Conservation (phyloP, 1,284 basidiomycete species). For the Mixia osmundae region DNA sequence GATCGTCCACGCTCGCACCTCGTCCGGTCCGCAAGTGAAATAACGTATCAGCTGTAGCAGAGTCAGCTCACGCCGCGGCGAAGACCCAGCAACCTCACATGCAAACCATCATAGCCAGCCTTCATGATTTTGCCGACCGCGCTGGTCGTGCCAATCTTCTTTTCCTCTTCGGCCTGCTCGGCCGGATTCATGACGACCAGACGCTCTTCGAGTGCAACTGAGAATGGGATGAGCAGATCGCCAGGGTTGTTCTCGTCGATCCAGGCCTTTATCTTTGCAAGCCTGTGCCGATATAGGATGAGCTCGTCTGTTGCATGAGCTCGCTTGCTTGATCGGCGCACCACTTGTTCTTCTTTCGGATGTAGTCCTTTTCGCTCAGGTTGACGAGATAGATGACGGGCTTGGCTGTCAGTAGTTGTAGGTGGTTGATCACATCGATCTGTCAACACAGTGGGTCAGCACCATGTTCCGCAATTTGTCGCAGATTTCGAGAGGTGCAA, state of each 20-base stretch:
- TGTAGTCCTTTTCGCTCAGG: slow-evolving; percentile 80
- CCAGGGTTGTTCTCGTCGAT: slow-evolving; percentile 94
- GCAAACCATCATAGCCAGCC: slow-evolving; percentile 61
- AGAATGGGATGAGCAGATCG: slow-evolving; percentile 89
- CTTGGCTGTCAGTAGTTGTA: slow-evolving; percentile 84
- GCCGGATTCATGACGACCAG: slow-evolving; percentile 37
- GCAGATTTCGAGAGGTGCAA: background rate
- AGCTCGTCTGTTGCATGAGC: background rate
- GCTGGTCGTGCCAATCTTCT: slow-evolving; percentile 42
- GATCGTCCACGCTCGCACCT: slow-evolving; percentile 97
- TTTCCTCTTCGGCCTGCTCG: slow-evolving; percentile 53
- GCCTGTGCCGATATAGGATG: slow-evolving; percentile 31
- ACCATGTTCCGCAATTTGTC: background rate
- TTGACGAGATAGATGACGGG: slow-evolving; percentile 98
- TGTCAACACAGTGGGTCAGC: slow-evolving; percentile 20
- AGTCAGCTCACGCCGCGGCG: background rate
- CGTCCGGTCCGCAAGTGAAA: slow-evolving; percentile 89
- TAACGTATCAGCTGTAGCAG: slow-evolving; percentile 57
- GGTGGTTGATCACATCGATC: slow-evolving; percentile 87
- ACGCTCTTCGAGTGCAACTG: slow-evolving; percentile 84
- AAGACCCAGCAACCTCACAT: slow-evolving; percentile 29
- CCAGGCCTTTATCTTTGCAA: slow-evolving; percentile 96
- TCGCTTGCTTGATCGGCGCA: slow-evolving; percentile 6
- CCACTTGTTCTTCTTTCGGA: slow-evolving; percentile 99
- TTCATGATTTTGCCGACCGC: slow-evolving; percentile 77